These are phyloP conservation scores for Plasmodium sp. DNA, from an alignment of 169 alveolate genomes.

Conservation along the genomic window DNA sequence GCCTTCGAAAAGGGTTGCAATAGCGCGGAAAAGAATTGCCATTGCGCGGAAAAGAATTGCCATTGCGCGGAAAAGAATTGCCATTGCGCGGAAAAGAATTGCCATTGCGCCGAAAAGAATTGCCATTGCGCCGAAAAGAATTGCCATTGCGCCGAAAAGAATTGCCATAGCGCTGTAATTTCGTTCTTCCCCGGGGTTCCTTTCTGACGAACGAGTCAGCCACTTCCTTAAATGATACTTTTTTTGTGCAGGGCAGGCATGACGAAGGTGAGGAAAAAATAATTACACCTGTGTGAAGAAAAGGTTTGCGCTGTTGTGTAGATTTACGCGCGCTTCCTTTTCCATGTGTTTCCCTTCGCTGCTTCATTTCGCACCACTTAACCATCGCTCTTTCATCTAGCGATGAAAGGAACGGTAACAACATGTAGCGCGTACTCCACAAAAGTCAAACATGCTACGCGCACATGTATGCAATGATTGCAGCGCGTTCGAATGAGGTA, in stretches of 20 bases:
- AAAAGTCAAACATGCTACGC: background rate
- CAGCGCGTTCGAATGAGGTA: background rate
- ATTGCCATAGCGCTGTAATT: background rate
- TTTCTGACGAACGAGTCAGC: background rate
- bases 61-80: background rate
- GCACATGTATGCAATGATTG: background rate
- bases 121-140: background rate
- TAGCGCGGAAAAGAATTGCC: background rate
- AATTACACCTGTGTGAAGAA: background rate
- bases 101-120: background rate
- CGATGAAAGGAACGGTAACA: background rate
- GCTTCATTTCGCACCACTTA: background rate
- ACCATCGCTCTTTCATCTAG: background rate
- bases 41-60: background rate
- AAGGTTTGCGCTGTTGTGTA: background rate
- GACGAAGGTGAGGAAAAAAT: background rate
- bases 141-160: background rate
- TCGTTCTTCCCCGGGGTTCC: background rate
- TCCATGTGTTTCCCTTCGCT: background rate
- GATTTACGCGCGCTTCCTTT: background rate
- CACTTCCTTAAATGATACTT: background rate
- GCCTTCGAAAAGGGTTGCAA: background rate
- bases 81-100: background rate
- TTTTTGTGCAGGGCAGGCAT: background rate
- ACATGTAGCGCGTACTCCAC: background rate